These are phyloP conservation scores for Daldinia bambusicola DNA, from an alignment of 495 filamentous ascomycete genomes.

Conservation along the genomic window DNA sequence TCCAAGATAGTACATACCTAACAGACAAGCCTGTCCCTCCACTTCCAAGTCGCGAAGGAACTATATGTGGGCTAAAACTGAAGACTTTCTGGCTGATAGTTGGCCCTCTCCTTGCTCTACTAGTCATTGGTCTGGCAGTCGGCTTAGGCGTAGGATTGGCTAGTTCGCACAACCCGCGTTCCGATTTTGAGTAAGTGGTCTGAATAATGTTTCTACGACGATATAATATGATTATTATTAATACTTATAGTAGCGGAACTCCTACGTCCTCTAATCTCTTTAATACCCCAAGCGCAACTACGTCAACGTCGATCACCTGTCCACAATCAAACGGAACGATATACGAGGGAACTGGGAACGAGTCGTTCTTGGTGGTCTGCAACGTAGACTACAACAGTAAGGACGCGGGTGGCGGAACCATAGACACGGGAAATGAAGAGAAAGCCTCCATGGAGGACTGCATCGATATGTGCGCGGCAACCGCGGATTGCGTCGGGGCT, in stretches of 20 bases:
- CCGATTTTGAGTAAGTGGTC: slow-evolving; percentile 19
- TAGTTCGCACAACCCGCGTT: slow-evolving; percentile 4
- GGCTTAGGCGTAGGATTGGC: slow-evolving; percentile 45
- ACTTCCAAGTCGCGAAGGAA: slow-evolving; percentile 7
- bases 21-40: slow-evolving; percentile 1
- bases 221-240: not conserved
- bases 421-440: slow-evolving; percentile 43
- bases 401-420: slow-evolving; percentile 28
- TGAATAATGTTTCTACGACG: not conserved
- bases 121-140: slow-evolving; percentile 46
- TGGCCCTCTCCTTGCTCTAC: slow-evolving; percentile 38
- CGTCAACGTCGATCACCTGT: slow-evolving; percentile 39
- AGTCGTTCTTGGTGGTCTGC: slow-evolving; percentile 48
- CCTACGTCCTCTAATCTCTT: slow-evolving; percentile 3
- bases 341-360: slow-evolving; percentile 33
- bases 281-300: slow-evolving; percentile 3
- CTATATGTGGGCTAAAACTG: slow-evolving; percentile 31
- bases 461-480: slow-evolving; percentile 45
- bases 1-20: slow-evolving; percentile 25
- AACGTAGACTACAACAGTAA: slow-evolving; percentile 49
- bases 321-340: slow-evolving; percentile 49
- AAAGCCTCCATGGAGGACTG: slow-evolving; percentile 45
- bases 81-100: slow-evolving; percentile 44
- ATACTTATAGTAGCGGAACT: not conserved
- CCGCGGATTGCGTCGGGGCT: slow-evolving; percentile 46